phyloP scores from a whole-genome alignment of 331 rosid genomes.

The Quercus lobata region DNA sequence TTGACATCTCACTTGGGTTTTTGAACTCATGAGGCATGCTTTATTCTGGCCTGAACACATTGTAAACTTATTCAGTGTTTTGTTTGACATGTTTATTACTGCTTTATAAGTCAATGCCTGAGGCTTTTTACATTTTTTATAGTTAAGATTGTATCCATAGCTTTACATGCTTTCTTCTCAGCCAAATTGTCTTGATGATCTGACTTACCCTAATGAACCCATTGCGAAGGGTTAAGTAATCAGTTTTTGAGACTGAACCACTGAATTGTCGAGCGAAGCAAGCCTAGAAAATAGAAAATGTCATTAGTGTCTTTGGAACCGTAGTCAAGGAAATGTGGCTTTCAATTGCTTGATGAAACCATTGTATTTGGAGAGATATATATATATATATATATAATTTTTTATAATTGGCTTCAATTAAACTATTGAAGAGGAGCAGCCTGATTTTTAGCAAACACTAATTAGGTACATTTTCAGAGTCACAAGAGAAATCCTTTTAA shows the following conservation, averaged over 20 bases:
- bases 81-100: background rate
- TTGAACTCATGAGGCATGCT: background rate
- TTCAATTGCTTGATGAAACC: background rate
- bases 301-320: background rate
- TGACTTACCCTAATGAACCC: conserved; percentile 58
- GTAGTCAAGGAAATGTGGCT: background rate
- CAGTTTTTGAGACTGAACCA: conserved; percentile 52
- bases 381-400: too few relatives aligned
- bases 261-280: conserved; percentile 54
- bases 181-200: conserved; percentile 6
- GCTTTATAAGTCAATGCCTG: background rate
- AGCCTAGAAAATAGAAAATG: conserved; percentile 24
- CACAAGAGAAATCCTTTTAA: background rate
- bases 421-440: background rate
- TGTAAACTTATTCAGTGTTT: conserved; percentile 2
- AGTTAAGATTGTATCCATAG: background rate
- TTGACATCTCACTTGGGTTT: background rate
- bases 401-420: background rate
- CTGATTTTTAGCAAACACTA: background rate
- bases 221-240: conserved; percentile 59
- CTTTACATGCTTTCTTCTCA: conserved; percentile 3
- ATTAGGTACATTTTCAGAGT: background rate
- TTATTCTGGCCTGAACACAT: background rate
- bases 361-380: background rate
- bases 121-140: background rate